phyloP scores from a whole-genome alignment of 192 early-diverging fungal species.

The Coemansia interrupta region DNA sequence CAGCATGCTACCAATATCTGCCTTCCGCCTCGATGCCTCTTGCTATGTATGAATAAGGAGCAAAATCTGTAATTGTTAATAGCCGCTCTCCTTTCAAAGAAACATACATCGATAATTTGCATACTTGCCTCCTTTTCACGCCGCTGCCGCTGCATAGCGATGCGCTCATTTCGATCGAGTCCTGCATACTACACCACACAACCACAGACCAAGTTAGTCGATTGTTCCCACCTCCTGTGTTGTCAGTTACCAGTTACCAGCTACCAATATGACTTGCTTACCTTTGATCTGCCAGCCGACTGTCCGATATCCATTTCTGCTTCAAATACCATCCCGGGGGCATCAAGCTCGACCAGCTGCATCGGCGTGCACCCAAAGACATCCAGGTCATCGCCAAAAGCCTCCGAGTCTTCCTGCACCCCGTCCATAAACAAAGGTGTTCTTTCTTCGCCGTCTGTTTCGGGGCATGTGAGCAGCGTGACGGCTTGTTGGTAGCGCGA shows the following conservation, averaged over 20 bases:
- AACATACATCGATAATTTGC: background rate
- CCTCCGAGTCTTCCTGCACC: background rate
- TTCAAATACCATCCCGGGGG: slow-evolving; percentile 29
- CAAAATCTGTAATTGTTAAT: background rate
- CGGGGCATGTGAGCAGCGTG: slow-evolving; percentile 9
- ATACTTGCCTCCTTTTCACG: slow-evolving; percentile 29
- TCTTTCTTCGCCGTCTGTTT: background rate
- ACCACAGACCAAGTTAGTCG: background rate
- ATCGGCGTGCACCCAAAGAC: slow-evolving; percentile 33
- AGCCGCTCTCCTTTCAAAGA: background rate
- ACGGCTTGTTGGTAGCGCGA: slow-evolving; percentile 29
- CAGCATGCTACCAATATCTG: slow-evolving; percentile 34
- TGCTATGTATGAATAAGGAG: slow-evolving; percentile 11
- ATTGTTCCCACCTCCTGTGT: too few relatives aligned
- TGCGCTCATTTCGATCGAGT: slow-evolving; percentile 42
- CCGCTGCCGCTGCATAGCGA: slow-evolving; percentile 21
- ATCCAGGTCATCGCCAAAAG: slow-evolving; percentile 7
- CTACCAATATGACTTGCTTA: slow-evolving; percentile 1
- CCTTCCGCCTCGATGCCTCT: slow-evolving; percentile 5
- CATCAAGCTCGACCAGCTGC: slow-evolving; percentile 15
- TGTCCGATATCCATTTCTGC: slow-evolving; percentile 21
- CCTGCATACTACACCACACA: slow-evolving; percentile 4
- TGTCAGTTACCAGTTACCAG: too few relatives aligned
- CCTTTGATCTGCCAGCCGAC: background rate
- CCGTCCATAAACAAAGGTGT: too few relatives aligned